Evolutionary conservation across 2,329 filamentous ascomycete genomes (phyloP), one percentile per base, ranked within the genome.

Genomic region (Penicillium sp.): DNA sequence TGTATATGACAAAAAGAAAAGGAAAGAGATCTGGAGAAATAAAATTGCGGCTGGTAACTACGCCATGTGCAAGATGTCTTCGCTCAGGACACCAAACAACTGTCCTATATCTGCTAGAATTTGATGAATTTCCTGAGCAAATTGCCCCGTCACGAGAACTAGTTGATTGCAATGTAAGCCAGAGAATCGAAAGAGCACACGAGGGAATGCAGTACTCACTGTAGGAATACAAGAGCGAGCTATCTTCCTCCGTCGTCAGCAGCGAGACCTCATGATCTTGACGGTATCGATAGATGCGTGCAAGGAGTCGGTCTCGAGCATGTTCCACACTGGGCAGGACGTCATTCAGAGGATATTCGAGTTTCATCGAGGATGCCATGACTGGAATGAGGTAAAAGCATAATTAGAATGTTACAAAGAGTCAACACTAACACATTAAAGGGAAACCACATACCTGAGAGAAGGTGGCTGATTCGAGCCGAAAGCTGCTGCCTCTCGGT

Each of bases 341-440:
- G 63, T 96, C 90, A 33, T 86, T 91, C 49, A 98, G 76, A 0
- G 93, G 90, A 60, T 95, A 97, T 69, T 95, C 90, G 7, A 97
- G 78, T 76, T 95, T 95, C 72, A 97, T 83, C 11, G 88, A 95
- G 37, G 87, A 93, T 1, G 93, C 93, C 53, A 98, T 80, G 5
- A 97, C 93, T 71, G 63, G 83, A 77, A 54, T 7, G 3, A 37
- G 7, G 13, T 40, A 12, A 48, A 36, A 18, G 9, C 7, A 11
- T 8, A 3, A 11, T 32, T 32, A 32, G 29, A 32, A 32, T 11
- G 11, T 8, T 4, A 5, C 29, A 32, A 32, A 39, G 9, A 4
- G 28, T 18, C 24, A 9, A 18, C 9, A 8, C 26, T 25, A 1
- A 18, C 8, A n/a, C 5, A 4, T n/a, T 24, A 27, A 9, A 37